Percentiles rank a stretch among this genome's conserved stretches.
phyloP scores from a whole-genome alignment of 768 basidiomycete genomes.

The Boletus coccyginus region DNA sequence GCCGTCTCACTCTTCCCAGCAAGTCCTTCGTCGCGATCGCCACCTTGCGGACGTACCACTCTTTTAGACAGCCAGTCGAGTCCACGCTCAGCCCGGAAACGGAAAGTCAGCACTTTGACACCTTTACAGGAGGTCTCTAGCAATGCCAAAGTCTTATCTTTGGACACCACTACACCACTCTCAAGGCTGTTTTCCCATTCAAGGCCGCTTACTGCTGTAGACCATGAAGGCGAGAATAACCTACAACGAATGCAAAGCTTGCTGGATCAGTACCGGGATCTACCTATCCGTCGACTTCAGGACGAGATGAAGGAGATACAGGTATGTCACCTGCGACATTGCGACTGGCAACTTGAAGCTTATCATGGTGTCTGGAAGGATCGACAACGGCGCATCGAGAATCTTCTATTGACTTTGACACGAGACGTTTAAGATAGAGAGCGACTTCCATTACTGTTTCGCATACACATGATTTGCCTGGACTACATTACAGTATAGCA shows the following conservation, averaged over 20 bases:
- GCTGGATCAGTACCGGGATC: slow-evolving; percentile 57
- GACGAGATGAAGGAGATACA: slow-evolving; percentile 84
- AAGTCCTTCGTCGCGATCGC: slow-evolving; percentile 10
- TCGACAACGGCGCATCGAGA: slow-evolving; percentile 77
- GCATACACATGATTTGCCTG: neutral
- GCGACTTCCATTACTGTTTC: neutral
- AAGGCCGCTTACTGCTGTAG: slow-evolving; percentile 19
- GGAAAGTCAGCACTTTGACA: slow-evolving; percentile 28
- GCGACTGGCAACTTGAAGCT: neutral
- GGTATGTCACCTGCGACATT: slow-evolving; percentile 36
- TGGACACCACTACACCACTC: slow-evolving; percentile 29
- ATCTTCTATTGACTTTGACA: slow-evolving; percentile 64
- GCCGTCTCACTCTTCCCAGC: slow-evolving; percentile 7
- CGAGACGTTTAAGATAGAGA: slow-evolving; percentile 51
- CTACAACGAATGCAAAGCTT: slow-evolving; percentile 57
- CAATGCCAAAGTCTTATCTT: slow-evolving; percentile 26
- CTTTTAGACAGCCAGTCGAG: slow-evolving; percentile 11
- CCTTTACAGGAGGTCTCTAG: slow-evolving; percentile 30
- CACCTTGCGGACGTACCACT: neutral
- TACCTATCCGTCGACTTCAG: slow-evolving; percentile 65
- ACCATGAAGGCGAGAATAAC: slow-evolving; percentile 39
- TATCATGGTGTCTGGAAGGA: slow-evolving; percentile 39
- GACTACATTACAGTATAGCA: neutral
- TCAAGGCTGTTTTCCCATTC: slow-evolving; percentile 27
- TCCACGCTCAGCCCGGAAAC: slow-evolving; percentile 11